These are phyloP conservation scores for Misopates orontium DNA, from an alignment of 257 asterid species.

Conservation along the genomic window DNA sequence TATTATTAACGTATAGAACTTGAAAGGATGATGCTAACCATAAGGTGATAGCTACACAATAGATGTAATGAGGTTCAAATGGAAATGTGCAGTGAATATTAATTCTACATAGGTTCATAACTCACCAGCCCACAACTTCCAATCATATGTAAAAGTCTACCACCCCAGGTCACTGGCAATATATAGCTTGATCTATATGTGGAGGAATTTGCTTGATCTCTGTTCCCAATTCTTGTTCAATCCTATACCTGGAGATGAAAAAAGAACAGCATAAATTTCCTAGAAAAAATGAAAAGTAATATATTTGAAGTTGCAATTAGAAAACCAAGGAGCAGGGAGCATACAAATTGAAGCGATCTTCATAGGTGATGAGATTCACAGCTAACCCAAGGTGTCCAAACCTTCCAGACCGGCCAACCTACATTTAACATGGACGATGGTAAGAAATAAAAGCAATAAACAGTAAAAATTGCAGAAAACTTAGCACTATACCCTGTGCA, in stretches of 20 bases:
- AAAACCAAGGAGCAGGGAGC: conserved; percentile 20
- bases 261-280: neutral
- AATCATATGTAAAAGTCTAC: conserved; percentile 19
- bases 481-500: conserved; percentile 62
- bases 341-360: conserved; percentile 80
- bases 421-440: conserved; percentile 13
- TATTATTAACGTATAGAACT: too few relatives aligned
- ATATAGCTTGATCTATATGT: conserved; percentile 74
- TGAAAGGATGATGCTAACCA: too few relatives aligned
- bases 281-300: conserved; percentile 2
- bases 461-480: neutral
- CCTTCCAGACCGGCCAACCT: conserved; percentile 89
- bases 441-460: conserved; percentile 1
- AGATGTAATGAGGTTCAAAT: too few relatives aligned
- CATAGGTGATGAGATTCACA: conserved; percentile 72
- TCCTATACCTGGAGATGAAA: conserved; percentile 57
- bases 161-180: conserved; percentile 48
- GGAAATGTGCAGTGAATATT: too few relatives aligned
- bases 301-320: neutral
- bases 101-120: conserved; percentile 10
- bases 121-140: conserved; percentile 36
- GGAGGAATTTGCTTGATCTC: conserved; percentile 91
- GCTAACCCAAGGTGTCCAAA: conserved; percentile 86
- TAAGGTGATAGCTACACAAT: neutral
- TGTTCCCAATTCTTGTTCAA: conserved; percentile 82